Evolutionary conservation across 139 green algal species (phyloP), one percentile per base, ranked within the genome.

Genomic region (Tetraselmis striata): DNA sequence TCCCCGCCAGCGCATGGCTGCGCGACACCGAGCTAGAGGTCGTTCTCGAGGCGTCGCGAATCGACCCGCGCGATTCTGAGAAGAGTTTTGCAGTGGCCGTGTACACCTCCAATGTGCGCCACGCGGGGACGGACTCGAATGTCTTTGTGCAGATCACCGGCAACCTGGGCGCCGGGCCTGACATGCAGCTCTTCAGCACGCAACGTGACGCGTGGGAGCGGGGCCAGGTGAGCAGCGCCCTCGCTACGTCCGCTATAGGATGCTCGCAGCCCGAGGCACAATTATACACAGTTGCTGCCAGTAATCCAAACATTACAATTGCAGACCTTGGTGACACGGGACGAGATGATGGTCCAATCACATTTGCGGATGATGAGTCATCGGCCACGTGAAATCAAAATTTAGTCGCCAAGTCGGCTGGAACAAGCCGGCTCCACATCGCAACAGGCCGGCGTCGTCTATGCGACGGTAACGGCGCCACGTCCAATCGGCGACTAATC

Each of bases 81-180:
- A 30, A 81, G 59, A 80, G 31, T 2, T 58, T 78, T 91, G 67
- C 32, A 74, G 76, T 79, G 28, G 32, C 76, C 5, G 28, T 32
- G 28, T 11, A 59, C 76, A 79, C 76, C 5, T 79, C 76, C n/a
- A 29, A 79, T 29, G 18, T 79, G 28, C 76, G 76, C 76, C n/a
- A n/a, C 2, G 76, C 76, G 76, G 76, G 76, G 28, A 79, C 76
- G 76, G 76, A 79, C 76, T 28, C 76, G 28, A 45, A 45, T 2
- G 76, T 79, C 2, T 79, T 59, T 29, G 29, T 79, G 28, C 18
- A 79, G 28, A 45, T 79, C 2, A 28, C 18, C 28, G 76, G 76
- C 76, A 79, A 79, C n/a, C n/a, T 45, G 23, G 28, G 18, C 23
- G 28, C 2, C 2, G 76, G 76, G 18, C 31, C 29, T 18, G 28